Base-by-base conservation (phyloP, 768 basidiomycete species). In the Macrolepiota albuminosa region DNA sequence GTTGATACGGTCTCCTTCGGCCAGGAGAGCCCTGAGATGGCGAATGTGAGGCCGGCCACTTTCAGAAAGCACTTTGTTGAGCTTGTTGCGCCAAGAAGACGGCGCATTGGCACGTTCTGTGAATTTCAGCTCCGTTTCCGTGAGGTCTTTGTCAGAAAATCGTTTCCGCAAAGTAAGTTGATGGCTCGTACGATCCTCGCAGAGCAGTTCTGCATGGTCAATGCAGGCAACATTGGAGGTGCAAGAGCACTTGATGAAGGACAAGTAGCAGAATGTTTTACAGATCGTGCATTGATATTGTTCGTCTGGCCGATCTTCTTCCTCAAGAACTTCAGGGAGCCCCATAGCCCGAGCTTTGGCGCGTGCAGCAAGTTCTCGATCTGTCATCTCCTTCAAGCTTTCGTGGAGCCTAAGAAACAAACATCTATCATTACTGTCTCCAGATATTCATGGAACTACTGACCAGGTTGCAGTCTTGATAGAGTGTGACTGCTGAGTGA, bases 391-490 rank as follows among this genome's bases (percentile, higher is more conserved):
- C 63, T 84, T 78, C 46, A 98, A 78, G 71, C 86, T 89, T 51
- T 89, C 86, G 61, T 88, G 81, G 60, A 98, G 77, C 95, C 95
- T 97, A 64, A 42, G 60, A 48, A 34, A 59, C 57, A 51, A 40
- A 16, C 61, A 33, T 7, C 7, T 31, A 66, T 60, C 34, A 34
- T 52, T n/a, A 42, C 37, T 49, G 18, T 33, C 9, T 36, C 33
- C n/a, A 29, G 29, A 13, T 21, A 53, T 49, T 24, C 34, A 37
- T 21, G 26, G 48, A 42, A 45, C 46, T 39, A 49, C 87, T 63
- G 70, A 95, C 96, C 97, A 98, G 67, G 91, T 78, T 3, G 96
- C 92, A 39, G 95, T 96, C 71, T 91, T 88, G 68, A 97, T 95
- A 18, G 89, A 89, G 56, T 88, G 84, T 3, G 94, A 95, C 72